A percentile compares a stretch with the other conserved stretches of the same genome.
phyloP scores from a whole-genome alignment of 164 flowering plant species.

The Sedum album region DNA sequence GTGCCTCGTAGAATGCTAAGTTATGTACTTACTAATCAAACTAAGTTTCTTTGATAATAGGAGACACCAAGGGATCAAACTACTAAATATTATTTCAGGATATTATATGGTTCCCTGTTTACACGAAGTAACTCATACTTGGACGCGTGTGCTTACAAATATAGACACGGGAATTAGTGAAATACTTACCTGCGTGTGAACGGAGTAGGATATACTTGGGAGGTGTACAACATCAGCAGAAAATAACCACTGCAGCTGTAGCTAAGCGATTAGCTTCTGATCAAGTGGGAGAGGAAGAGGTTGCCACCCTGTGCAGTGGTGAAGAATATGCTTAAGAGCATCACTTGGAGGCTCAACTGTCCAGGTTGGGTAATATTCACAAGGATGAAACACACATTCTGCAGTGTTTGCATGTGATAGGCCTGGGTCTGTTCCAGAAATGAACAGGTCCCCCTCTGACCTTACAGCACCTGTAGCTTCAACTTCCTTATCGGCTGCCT shows the following conservation, averaged over 20 bases:
- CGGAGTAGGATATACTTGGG: background rate
- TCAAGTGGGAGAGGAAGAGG: conserved; percentile 30
- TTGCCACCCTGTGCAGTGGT: conserved; percentile 53
- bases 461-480: conserved; percentile 34
- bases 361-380: conserved; percentile 45
- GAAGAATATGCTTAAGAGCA: conserved; percentile 36
- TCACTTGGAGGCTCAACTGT: conserved; percentile 46
- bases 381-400: conserved; percentile 38
- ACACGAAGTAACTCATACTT: background rate
- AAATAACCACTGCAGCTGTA: background rate
- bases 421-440: conserved; percentile 35
- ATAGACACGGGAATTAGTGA: background rate
- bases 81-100: background rate
- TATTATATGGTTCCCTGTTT: background rate
- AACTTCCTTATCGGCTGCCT: conserved; percentile 53
- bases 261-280: background rate
- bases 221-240: background rate
- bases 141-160: background rate
- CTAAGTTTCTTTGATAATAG: background rate
- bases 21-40: background rate
- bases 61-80: background rate
- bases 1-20: background rate
- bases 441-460: conserved; percentile 60
- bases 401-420: conserved; percentile 13
- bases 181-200: background rate